Percentiles rank a stretch among this genome's conserved stretches.
Evolutionary conservation across 768 basidiomycete genomes (phyloP).

Genomic region (Termitomyces sp.): DNA sequence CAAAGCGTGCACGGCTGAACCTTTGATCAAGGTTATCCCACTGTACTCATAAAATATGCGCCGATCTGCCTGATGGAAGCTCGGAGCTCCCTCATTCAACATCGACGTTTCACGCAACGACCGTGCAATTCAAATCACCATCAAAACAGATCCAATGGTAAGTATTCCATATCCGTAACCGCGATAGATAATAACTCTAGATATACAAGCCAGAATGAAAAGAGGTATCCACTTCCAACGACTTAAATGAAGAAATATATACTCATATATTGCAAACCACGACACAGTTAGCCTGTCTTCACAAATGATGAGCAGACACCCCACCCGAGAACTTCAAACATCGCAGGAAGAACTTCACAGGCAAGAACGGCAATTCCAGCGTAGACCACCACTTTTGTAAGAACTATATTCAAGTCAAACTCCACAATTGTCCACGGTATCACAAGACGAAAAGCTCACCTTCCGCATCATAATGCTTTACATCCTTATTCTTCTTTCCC

Average conservation of each 20-base stretch:
- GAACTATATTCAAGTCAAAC: slow-evolving; percentile 39
- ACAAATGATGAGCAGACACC: slow-evolving; percentile 42
- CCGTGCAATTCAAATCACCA: not conserved
- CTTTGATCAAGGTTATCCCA: too few relatives aligned
- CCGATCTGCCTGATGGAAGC: not conserved
- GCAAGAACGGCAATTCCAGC: slow-evolving; percentile 77
- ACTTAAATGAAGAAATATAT: not conserved
- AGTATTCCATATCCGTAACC: not conserved
- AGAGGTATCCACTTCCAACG: not conserved
- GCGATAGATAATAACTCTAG: not conserved
- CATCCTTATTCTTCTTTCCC: slow-evolving; percentile 23
- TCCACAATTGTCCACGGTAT: not conserved
- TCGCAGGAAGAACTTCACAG: slow-evolving; percentile 55
- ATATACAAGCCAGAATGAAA: not conserved
- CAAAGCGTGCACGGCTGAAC: too few relatives aligned
- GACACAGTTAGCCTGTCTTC: not conserved
- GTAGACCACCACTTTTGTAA: slow-evolving; percentile 91
- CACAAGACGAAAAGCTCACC: slow-evolving; percentile 42
- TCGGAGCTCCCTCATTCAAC: not conserved
- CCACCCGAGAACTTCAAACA: slow-evolving; percentile 69
- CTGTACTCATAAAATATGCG: not conserved
- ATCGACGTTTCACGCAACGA: not conserved
- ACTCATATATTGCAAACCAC: not conserved
- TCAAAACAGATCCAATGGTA: not conserved
- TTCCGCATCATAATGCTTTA: slow-evolving; percentile 84